A percentile compares a stretch with the other conserved stretches of the same genome.
Evolutionary conservation across 768 basidiomycete genomes (phyloP).

Genomic region (Gautieria morchelliformis): DNA sequence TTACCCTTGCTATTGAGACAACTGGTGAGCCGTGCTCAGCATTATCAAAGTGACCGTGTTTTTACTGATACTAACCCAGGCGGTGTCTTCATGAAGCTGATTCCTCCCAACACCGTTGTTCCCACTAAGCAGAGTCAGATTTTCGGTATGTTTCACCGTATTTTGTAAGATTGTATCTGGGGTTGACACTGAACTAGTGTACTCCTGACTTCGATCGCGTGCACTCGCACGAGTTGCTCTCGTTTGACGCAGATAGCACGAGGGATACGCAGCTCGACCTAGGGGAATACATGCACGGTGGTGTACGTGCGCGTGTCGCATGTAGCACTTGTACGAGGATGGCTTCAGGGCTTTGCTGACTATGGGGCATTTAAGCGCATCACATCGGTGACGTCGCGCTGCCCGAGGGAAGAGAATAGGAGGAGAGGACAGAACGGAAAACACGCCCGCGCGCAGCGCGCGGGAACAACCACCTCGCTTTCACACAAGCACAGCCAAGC

Average conservation of each 20-base stretch:
- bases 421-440: too few relatives aligned
- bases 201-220: constrained; percentile 15
- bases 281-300: constrained; percentile 6
- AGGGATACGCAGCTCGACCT: constrained; percentile 5
- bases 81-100: constrained; percentile 96
- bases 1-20: constrained; percentile 98
- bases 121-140: constrained; percentile 94
- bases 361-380: constrained; percentile 26
- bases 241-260: constrained; percentile 20
- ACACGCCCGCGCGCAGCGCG: too few relatives aligned
- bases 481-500: too few relatives aligned
- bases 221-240: constrained; percentile 13
- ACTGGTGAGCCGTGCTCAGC: constrained; percentile 34
- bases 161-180: constrained; percentile 2
- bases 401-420: too few relatives aligned
- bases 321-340: constrained; percentile 18
- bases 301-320: neutral
- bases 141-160: neutral
- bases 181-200: constrained; percentile 13
- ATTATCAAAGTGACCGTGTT: neutral
- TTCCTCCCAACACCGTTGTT: constrained; percentile 95
- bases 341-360: constrained; percentile 21
- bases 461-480: too few relatives aligned
- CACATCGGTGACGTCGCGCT: too few relatives aligned
- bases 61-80: constrained; percentile 21